Evolutionary conservation across 176 grass and related monocot genomes (phyloP), one percentile per base, ranked within the genome.

Genomic region (Juncus effusus): DNA sequence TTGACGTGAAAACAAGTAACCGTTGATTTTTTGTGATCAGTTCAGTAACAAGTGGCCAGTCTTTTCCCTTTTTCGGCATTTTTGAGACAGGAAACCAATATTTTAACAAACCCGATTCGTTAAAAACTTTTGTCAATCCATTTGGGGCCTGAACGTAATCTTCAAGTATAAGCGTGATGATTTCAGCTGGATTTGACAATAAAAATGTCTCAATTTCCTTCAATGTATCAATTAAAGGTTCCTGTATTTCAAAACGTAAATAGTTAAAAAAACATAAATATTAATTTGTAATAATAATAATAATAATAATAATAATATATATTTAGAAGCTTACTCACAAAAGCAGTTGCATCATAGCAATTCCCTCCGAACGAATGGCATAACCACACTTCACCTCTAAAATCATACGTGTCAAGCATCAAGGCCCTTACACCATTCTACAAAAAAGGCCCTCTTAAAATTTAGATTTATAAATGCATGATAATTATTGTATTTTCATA

Each of bases 351-450:
- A 59, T 99, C 94, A 16, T 79, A 78, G 78, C 94, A 99, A 65
- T 93, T 87, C 6, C 88, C 85, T 69, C 85, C 76, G 36, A 0
- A 78, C 42, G 94, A 99, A 71, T 99, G 94, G 47, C 94, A 99
- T 61, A 99, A 47, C 94, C 94, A 99, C 13, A 99, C 83, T 58
- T 80, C 88, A 63, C 62, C 85, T 65, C 80, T 59, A 78, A 99
- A 99, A 60, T 93, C 94, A 51, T 99, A 99, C 0, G 85, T 89
- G 51, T 99, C 94, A 8, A 99, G 78, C 94, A 99, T 99, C 47
- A 99, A 66, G 1, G 85, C 88, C 9, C 94, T 76, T 6, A 93
- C 94, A 4, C 94, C 94, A 7, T 84, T 89, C 94, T 99, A 72
- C 13, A 70, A 54, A 82, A 15, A 28, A 28, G 54, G 58, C 13